Evolutionary conservation across 2,329 filamentous ascomycete species (phyloP).

Genomic region (Claviceps spartinae): DNA sequence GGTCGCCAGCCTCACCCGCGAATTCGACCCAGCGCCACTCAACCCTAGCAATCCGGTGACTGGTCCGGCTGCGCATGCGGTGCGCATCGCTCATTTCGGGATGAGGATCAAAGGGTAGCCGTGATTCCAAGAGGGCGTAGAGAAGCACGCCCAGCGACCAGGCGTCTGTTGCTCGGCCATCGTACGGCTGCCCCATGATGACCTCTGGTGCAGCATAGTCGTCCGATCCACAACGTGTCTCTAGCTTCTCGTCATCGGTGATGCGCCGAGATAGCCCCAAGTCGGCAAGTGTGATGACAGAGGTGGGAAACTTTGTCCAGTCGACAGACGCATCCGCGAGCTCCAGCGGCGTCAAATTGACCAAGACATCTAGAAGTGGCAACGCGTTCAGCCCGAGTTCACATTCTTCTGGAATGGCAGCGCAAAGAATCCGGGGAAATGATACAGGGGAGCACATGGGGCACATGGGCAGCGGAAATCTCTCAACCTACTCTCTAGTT

Average conservation of each 20-base stretch:
- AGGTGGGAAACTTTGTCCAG: conserved; percentile 65
- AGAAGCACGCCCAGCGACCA: conserved; percentile 92
- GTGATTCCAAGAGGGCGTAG: conserved; percentile 86
- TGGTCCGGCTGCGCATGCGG: conserved; percentile 66
- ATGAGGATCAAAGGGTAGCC: conserved; percentile 81
- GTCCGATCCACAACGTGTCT: conserved; percentile 87
- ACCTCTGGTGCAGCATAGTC: conserved; percentile 97
- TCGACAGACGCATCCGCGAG: conserved; percentile 50
- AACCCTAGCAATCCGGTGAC: conserved; percentile 85
- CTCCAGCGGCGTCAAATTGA: conserved; percentile 62
- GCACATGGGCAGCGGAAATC: not conserved
- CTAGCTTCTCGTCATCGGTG: conserved; percentile 74
- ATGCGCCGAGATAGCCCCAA: conserved; percentile 80
- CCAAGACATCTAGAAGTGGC: conserved; percentile 62
- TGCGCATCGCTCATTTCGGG: conserved; percentile 66
- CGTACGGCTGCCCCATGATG: conserved; percentile 87
- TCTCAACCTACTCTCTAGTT: conserved; percentile 66
- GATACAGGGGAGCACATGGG: not conserved
- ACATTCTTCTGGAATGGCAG: not conserved
- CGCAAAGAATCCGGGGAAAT: too few species aligned
- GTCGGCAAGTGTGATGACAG: conserved; percentile 80
- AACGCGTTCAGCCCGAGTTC: not conserved
- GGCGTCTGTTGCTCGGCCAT: conserved; percentile 80
- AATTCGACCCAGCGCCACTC: conserved; percentile 94
- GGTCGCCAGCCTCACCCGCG: conserved; percentile 72